Base-by-base conservation (phyloP, 352 stramenopile species). In the Pythium monospermum region DNA sequence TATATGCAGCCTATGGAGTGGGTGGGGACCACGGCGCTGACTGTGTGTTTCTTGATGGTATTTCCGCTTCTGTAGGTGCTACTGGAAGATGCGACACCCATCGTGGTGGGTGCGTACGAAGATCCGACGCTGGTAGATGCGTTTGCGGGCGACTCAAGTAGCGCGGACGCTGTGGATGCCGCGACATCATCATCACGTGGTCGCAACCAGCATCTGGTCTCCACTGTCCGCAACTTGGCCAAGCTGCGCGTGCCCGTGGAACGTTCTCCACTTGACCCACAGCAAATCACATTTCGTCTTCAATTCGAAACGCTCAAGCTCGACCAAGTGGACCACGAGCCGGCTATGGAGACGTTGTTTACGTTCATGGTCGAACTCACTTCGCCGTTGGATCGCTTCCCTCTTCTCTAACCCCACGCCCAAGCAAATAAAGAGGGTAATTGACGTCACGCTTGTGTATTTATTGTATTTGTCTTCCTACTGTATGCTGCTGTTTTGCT, bases 91-190 rank as follows among this genome's bases (percentile, higher is more conserved):
- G 57, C 58, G 12, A 73, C 73, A 36, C 76, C 83, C 2, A 83
- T 91, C 32, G 60, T 76, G 8, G 33, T 94, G 27, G 83, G 83
- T 10, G 64, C 80, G 28, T 94, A 91, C 43, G 83, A 94, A 81
- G 83, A 94, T 21, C 83, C 83, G 26, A 91, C 78, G 28, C 73
- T 94, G 26, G 80, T 67, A 11, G 80, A 94, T 46, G 74, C 74
- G 23, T 87, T 84, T 46, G 61, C 67, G 10, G 67, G 68, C 2
- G 70, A 75, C 33, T 15, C 35, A 2, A 25, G 35, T 1, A 28
- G 37, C 35, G 47, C 37, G 2, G 54, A 64, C 4, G 39, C 47
- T 8, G 13, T 13, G 40, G 49, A 39, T 13, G 45, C 54, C 16
- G 61, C 46, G 4, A 42, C 53, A 6, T n/a, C n/a, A n/a, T n/a